phyloP scores from a whole-genome alignment of 139 green algal species.

The Edaphochlamys debaryana region DNA sequence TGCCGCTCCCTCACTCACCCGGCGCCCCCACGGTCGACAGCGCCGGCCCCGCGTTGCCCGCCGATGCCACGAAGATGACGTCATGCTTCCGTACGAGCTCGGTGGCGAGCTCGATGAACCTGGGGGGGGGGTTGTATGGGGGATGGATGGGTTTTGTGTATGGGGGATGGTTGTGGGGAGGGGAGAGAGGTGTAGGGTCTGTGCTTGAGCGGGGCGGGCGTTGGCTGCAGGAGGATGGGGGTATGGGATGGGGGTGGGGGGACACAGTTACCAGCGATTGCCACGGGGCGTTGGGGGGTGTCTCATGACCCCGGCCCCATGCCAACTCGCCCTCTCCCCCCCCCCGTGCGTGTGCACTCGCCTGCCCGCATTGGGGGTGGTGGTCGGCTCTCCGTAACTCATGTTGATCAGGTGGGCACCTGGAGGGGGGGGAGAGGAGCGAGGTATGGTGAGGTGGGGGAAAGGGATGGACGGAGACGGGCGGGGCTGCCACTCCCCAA shows the following conservation, averaged over 20 bases:
- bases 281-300: no score
- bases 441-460: background rate
- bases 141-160: no score
- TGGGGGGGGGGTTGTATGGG: no score
- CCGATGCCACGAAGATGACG: constrained; percentile 85
- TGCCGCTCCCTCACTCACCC: constrained; percentile 32
- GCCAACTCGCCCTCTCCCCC: background rate
- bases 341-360: background rate
- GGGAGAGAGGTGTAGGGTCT: background rate
- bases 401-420: constrained; percentile 89
- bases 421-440: background rate
- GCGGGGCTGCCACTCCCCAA: no score
- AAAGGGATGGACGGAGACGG: background rate
- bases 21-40: constrained; percentile 89
- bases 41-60: constrained; percentile 89
- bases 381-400: constrained; percentile 81
- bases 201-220: no score
- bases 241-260: background rate
- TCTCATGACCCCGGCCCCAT: no score
- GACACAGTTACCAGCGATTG: no score
- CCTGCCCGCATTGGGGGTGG: constrained; percentile 73
- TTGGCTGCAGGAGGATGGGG: background rate
- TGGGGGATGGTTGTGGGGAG: background rate
- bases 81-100: constrained; percentile 89
- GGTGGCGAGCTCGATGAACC: constrained; percentile 59